phyloP scores from a whole-genome alignment of 345 rosid species.

The Eucalyptus marginata region DNA sequence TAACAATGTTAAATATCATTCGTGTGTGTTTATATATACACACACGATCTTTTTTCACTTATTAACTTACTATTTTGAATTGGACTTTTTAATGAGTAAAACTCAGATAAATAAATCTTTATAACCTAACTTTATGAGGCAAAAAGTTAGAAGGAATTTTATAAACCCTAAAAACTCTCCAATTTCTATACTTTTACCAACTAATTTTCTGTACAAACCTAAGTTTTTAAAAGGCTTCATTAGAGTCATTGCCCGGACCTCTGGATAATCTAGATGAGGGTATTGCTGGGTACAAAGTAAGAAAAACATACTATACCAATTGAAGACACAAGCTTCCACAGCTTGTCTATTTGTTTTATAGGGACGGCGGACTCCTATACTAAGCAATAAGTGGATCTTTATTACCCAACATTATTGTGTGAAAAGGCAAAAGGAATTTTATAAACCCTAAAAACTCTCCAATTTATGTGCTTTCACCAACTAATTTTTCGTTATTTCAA shows the following conservation, averaged over 20 bases:
- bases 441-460: neutral
- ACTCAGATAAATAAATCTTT: neutral
- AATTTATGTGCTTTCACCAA: neutral
- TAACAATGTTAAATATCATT: neutral
- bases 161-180: neutral
- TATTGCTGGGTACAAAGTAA: neutral
- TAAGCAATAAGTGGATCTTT: neutral
- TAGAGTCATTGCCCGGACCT: neutral
- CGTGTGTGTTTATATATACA: accelerated
- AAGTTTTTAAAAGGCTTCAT: neutral
- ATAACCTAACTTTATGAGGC: neutral
- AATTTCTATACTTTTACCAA: neutral
- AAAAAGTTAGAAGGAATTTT: neutral
- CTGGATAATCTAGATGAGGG: neutral
- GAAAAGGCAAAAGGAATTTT: neutral
- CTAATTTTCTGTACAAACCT: neutral
- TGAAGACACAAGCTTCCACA: neutral
- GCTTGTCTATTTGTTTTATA: no score
- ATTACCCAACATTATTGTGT: neutral
- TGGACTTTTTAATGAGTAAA: neutral
- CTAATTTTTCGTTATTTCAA: neutral
- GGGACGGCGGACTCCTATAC: neutral
- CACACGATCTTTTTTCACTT: accelerated
- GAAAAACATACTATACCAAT: neutral
- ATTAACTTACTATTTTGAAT: neutral